These are phyloP conservation scores for Amaranthus tricolor DNA, from an alignment of 179 eudicot species.

Conservation along the genomic window DNA sequence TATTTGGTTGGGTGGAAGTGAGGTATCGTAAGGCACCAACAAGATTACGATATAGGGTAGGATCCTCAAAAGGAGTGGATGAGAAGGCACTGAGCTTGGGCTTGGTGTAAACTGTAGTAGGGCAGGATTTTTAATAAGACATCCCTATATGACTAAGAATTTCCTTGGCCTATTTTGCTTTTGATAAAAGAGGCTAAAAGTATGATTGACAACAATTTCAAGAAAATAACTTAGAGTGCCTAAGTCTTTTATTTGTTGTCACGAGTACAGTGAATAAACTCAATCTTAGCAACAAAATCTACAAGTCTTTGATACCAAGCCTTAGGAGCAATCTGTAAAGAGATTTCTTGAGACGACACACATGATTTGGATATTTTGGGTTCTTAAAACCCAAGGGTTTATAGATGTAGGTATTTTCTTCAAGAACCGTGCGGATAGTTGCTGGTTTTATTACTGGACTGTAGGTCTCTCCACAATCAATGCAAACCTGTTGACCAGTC, in stretches of 20 bases:
- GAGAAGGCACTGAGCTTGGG: too few relatives aligned
- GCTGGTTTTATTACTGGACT: neutral
- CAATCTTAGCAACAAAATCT: neutral
- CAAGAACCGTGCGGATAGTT: neutral
- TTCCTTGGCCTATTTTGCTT: too few relatives aligned
- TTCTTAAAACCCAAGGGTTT: neutral
- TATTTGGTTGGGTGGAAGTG: neutral
- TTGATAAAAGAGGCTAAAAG: neutral
- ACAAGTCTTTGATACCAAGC: neutral
- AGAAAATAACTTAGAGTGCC: neutral
- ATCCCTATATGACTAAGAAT: too few relatives aligned
- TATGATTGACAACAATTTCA: neutral
- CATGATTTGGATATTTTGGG: neutral
- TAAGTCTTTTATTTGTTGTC: neutral
- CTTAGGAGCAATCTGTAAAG: neutral
- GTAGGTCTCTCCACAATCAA: neutral
- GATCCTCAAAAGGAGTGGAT: too few relatives aligned
- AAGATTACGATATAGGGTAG: too few relatives aligned
- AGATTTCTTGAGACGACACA: neutral
- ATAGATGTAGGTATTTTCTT: neutral
- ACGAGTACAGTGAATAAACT: neutral
- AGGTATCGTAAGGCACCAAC: neutral
- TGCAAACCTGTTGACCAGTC: neutral
- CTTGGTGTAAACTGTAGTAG: too few relatives aligned
- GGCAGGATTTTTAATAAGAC: too few relatives aligned